These are phyloP conservation scores for Exophiala mesophila DNA, from an alignment of 2,329 filamentous ascomycete genomes.

Conservation along the genomic window DNA sequence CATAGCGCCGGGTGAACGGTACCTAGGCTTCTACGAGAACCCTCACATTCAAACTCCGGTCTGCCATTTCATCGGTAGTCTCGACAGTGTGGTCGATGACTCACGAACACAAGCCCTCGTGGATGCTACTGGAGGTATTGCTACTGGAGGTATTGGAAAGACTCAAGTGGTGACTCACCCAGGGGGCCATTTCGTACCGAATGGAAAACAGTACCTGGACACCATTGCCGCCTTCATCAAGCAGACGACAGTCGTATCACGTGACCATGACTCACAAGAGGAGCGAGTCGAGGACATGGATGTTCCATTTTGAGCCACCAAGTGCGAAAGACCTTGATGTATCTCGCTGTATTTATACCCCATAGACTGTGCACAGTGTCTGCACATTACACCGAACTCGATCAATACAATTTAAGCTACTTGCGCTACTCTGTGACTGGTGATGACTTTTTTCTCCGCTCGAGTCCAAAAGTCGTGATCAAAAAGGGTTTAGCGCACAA, in stretches of 20 bases:
- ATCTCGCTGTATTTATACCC: no score
- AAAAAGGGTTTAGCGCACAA: conserved; percentile 8
- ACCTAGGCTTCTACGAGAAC: conserved; percentile 64
- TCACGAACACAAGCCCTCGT: conserved; percentile 61
- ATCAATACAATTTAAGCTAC: no score
- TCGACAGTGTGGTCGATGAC: conserved; percentile 88
- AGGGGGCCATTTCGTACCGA: conserved; percentile 84
- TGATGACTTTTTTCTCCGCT: background rate
- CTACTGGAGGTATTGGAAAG: conserved; percentile 53
- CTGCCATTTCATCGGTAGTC: conserved; percentile 73
- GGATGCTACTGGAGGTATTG: conserved; percentile 57
- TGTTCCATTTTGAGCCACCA: conserved; percentile 62
- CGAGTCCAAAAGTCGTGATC: background rate
- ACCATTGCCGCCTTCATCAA: conserved; percentile 67
- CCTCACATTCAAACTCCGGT: conserved; percentile 71
- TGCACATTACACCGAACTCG: no score
- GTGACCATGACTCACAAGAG: conserved; percentile 40
- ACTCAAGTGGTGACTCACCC: conserved; percentile 65
- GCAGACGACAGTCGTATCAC: conserved; percentile 42
- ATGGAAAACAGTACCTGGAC: conserved; percentile 74
- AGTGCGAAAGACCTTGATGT: no score
- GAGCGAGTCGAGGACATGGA: conserved; percentile 65
- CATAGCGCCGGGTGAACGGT: conserved; percentile 55
- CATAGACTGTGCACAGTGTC: no score
- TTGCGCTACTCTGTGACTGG: no score